Evolutionary conservation across 2,329 filamentous ascomycete genomes (phyloP).

Genomic region (Pseudocercospora ulei): DNA sequence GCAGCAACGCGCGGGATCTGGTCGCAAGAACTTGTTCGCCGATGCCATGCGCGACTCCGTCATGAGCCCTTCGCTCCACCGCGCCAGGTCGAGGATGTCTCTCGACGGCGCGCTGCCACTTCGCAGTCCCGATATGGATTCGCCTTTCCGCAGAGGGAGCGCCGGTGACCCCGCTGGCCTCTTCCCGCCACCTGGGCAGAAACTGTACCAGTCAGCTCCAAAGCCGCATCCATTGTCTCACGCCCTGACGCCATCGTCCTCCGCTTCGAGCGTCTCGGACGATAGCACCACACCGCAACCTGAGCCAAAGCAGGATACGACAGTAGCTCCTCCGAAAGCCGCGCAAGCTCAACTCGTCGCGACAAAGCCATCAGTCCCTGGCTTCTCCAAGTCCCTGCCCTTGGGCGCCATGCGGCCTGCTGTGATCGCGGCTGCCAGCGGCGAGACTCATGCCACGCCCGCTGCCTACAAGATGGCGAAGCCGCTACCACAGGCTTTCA

Average conservation of each 20-base stretch:
- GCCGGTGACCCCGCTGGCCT: constrained; percentile 54
- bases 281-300: constrained; percentile 39
- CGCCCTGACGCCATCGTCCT: constrained; percentile 77
- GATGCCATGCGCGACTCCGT: constrained; percentile 30
- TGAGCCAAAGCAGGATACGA: constrained; percentile 34
- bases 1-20: constrained; percentile 62
- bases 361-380: constrained; percentile 39
- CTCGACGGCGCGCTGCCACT: constrained; percentile 67
- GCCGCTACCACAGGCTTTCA: constrained; percentile 73
- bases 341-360: constrained; percentile 37
- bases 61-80: constrained; percentile 27
- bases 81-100: constrained; percentile 56
- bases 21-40: constrained; percentile 34
- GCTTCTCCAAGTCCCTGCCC: constrained; percentile 69
- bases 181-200: constrained; percentile 30
- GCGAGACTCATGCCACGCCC: constrained; percentile 59
- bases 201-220: constrained; percentile 34
- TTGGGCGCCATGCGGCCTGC: constrained; percentile 52
- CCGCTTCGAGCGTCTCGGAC: constrained; percentile 64
- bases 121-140: constrained; percentile 57
- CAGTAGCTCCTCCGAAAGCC: constrained; percentile 4
- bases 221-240: constrained; percentile 73
- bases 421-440: constrained; percentile 35
- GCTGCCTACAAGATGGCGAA: constrained; percentile 66
- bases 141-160: constrained; percentile 44